phyloP scores from a whole-genome alignment of 345 rosid genomes.

The rapeseed (Brassica napus) region DNA sequence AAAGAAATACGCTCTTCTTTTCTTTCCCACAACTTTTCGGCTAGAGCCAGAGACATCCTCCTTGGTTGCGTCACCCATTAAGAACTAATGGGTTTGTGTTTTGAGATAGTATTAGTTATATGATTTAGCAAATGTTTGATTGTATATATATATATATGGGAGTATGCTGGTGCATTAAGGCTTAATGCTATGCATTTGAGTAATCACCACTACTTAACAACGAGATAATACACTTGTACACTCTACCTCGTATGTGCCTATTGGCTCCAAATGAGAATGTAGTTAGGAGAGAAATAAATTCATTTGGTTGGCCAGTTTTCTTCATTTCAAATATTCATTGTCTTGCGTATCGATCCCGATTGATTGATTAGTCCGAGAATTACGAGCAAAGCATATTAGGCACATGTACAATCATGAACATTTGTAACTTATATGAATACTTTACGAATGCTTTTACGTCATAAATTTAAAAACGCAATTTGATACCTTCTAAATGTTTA shows the following conservation, averaged over 20 bases:
- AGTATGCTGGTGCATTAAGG: background rate
- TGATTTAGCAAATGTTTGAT: background rate
- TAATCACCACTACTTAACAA: slow-evolving; percentile 21
- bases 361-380: background rate
- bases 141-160: slow-evolving; percentile 11
- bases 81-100: background rate
- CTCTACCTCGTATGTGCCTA: slow-evolving; percentile 14
- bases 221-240: slow-evolving; percentile 21
- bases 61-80: slow-evolving; percentile 29
- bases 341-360: background rate
- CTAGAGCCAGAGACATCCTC: slow-evolving; percentile 18
- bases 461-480: background rate
- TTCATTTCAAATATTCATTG: background rate
- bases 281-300: background rate
- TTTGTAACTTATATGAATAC: background rate
- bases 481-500: background rate
- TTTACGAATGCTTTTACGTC: background rate
- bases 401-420: background rate
- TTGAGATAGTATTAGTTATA: background rate
- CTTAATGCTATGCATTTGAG: slow-evolving; percentile 31
- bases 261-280: background rate
- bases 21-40: slow-evolving; percentile 29
- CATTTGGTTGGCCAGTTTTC: slow-evolving; percentile 9
- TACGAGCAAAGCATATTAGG: background rate
- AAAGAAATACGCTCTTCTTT: slow-evolving; percentile 26